Conservation (phyloP, 352 stramenopile species). For the Phytophthora aleatoria region DNA sequence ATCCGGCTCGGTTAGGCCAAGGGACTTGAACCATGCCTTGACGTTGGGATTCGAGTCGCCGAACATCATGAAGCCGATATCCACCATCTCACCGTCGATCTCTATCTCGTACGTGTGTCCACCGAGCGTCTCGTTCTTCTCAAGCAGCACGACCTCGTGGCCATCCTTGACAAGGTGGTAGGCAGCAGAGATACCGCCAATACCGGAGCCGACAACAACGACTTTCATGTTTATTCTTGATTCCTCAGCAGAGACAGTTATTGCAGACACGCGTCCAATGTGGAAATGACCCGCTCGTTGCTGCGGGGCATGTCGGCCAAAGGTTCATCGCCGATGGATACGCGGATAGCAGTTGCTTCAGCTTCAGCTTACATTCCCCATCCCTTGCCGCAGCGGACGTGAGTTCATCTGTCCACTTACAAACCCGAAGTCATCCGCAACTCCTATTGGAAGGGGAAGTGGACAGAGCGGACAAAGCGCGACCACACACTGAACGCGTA, state of each 20-base stretch:
- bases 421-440: conserved; percentile 20
- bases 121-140: conserved; percentile 81
- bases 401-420: conserved; percentile 35
- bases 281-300: conserved; percentile 26
- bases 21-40: conserved; percentile 89
- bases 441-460: neutral
- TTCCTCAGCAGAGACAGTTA: conserved; percentile 9
- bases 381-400: conserved; percentile 14
- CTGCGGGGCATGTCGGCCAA: conserved; percentile 4
- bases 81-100: conserved; percentile 83
- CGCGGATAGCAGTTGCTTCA: conserved; percentile 28
- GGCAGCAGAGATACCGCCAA: conserved; percentile 81
- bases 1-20: conserved; percentile 83
- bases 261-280: conserved; percentile 30
- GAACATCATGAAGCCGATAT: conserved; percentile 92
- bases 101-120: conserved; percentile 89
- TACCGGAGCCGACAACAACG: conserved; percentile 83
- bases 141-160: conserved; percentile 81
- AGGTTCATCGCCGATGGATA: conserved; percentile 13
- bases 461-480: conserved; percentile 13
- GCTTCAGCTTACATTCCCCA: conserved; percentile 28
- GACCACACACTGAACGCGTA: conserved; percentile 23
- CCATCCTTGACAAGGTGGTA: conserved; percentile 87
- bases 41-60: conserved; percentile 91
- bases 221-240: conserved; percentile 71